These are phyloP conservation scores for Boletus insuetus DNA, from an alignment of 768 basidiomycete species.

Conservation along the genomic window DNA sequence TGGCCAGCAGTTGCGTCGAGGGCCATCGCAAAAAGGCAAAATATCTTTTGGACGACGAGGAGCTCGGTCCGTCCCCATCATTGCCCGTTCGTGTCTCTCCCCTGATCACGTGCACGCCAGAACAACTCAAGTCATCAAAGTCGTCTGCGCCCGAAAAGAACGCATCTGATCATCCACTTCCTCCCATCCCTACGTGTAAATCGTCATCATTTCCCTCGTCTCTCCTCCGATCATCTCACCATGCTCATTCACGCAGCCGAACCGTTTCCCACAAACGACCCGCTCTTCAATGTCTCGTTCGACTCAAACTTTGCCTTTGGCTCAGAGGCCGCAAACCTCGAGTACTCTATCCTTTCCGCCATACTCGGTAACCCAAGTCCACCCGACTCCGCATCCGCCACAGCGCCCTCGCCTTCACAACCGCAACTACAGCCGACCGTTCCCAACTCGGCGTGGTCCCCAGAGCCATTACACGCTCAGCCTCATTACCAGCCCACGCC, in stretches of 20 bases:
- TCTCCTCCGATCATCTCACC: constrained; percentile 7
- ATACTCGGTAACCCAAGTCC: constrained; percentile 81
- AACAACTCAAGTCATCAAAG: constrained; percentile 38
- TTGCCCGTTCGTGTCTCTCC: background rate
- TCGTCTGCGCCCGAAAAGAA: constrained; percentile 25
- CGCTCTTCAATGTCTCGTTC: constrained; percentile 59
- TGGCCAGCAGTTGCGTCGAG: constrained; percentile 85
- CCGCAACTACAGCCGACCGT: constrained; percentile 23
- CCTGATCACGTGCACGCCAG: constrained; percentile 35
- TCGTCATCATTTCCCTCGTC: background rate
- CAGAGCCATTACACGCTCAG: constrained; percentile 34
- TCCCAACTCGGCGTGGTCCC: constrained; percentile 36
- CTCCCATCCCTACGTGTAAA: constrained; percentile 33
- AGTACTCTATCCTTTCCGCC: constrained; percentile 91
- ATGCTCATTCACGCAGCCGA: constrained; percentile 38
- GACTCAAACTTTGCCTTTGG: constrained; percentile 68
- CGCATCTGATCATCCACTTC: constrained; percentile 27
- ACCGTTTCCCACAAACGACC: constrained; percentile 50
- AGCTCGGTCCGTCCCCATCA: constrained; percentile 60
- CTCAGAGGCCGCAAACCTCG: constrained; percentile 88
- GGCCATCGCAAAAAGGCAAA: constrained; percentile 98
- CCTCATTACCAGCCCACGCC: constrained; percentile 26
- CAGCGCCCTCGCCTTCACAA: constrained; percentile 30
- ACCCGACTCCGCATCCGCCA: constrained; percentile 28
- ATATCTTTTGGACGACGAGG: constrained; percentile 91